Percentiles rank a stretch among this genome's conserved stretches.
phyloP scores from a whole-genome alignment of 192 early-diverging fungal genomes.

The Spizellomyces punctatus region DNA sequence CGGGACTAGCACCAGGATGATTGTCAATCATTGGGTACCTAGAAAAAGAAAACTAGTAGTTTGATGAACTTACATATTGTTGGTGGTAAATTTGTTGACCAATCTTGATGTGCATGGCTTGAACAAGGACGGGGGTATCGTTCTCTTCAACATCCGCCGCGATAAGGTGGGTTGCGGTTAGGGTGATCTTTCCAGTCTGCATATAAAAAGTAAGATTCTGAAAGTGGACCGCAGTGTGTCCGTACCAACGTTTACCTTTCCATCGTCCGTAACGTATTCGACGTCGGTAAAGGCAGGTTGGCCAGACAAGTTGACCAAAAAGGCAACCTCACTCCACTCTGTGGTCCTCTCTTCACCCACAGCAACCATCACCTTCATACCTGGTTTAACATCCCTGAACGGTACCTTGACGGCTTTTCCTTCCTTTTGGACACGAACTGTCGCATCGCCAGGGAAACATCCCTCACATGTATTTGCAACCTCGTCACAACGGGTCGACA shows the following conservation, averaged over 20 bases:
- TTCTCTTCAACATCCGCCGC: neutral
- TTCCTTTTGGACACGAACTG: neutral
- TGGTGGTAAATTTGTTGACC: constrained; percentile 16
- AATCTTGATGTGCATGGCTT: neutral
- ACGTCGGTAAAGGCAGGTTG: neutral
- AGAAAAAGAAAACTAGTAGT: too few relatives aligned
- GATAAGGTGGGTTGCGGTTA: constrained; percentile 14
- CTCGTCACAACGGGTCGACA: neutral
- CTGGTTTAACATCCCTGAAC: neutral
- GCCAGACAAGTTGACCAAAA: constrained; percentile 3
- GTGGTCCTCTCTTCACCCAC: neutral
- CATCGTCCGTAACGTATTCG: constrained; percentile 4
- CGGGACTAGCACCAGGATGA: neutral
- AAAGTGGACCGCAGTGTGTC: too few relatives aligned
- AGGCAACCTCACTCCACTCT: neutral
- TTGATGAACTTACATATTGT: neutral
- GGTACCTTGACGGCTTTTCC: constrained; percentile 4
- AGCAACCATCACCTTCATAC: constrained; percentile 8
- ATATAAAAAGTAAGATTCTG: neutral
- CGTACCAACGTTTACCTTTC: constrained; percentile 1
- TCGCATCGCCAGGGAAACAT: constrained; percentile 12
- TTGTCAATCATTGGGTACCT: too few relatives aligned
- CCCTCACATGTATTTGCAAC: neutral
- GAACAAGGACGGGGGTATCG: neutral
- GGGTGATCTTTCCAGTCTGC: neutral